Evolutionary conservation across 306 rosid species (phyloP), one percentile per base, ranked within the genome.

Genomic region (Pterocarpus santalinus): DNA sequence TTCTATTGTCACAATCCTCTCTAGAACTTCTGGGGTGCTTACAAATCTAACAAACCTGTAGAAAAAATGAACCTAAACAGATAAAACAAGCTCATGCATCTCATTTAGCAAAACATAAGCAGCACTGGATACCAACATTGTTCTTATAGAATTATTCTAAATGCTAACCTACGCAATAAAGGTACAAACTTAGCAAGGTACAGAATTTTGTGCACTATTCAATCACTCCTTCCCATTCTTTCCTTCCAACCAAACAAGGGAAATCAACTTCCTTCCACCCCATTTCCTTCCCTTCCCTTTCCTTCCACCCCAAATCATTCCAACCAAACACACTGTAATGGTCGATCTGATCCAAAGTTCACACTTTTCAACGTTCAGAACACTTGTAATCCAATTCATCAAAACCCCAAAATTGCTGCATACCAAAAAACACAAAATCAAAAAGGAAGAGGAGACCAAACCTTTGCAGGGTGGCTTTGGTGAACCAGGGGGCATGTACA

Each of bases 381-480:
- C 16, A 82, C 66, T 73, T 39, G 12, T 46, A 30, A 57, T 65
- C 52, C 12, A 78, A 74, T 52, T 63, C 13, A 78, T 61, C 35
- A 58, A 79, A 74, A 73, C 46, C 22, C 64, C 51, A 65, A 63
- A 53, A 39, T 11, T 51, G 11, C 8, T n/a, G 14, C 68, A 52
- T 16, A 74, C 8, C 28, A 65, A 34, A 55, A 86, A 55, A 5
- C 65, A 34, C 46, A 66, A 28, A 79, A 57, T 76, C 55, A 39
- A 9, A 4, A 64, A 77, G 15, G 33, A 33, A 65, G 36, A 33
- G 22, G 4, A 4, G 15, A 58, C 7, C 7, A 58, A 73, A 79
- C 99, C 99, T 90, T 73, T 90, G 98, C 61, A 96, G 91, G 82
- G 98, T 92, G 80, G 91, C 96, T 89, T 93, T 96, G 85, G 99